Base-by-base conservation (phyloP, 352 stramenopile species). In the Hyaloperonospora arabidopsidis region DNA sequence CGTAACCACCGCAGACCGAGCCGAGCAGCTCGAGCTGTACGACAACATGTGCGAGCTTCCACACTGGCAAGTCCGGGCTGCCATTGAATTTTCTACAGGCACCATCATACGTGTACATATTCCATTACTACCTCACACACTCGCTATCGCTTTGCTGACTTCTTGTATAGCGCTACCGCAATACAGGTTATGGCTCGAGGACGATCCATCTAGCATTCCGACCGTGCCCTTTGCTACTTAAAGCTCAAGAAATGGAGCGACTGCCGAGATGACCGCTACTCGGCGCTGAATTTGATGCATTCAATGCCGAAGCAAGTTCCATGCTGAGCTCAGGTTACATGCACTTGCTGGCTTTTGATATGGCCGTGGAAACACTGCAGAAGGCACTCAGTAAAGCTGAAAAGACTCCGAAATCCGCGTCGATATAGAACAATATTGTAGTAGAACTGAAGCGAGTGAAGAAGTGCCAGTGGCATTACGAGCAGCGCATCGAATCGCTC, bases 51-150 rank as follows among this genome's bases (percentile, higher is more conserved):
- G n/a, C n/a, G n/a, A n/a, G 74, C 70, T 92, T 89, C 58, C 72
- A 87, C 49, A 87, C 85, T 61, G 70, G 73, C 52, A 92, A 92
- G 54, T 86, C 59, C 53, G 61, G 21, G 79, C 82, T 13, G 82
- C 82, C 49, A 85, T 92, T 53, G 82, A 92, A 66, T 87, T 87
- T 74, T 92, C 89, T 63, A 92, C 82, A 2, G 79, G 89, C 54
- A 79, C 82, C 15, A 92, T 92, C 54, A 79, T 86, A 72, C 57
- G 65, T 73, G 14, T 34, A 15, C 41, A 43, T 1, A 3, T 29
- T 29, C 25, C 25, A 3, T 7, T 7, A 8, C 25, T 8, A 3
- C 3, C 5, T 10, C n/a, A 3, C n/a, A 57, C 2, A 17, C 18
- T 53, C n/a, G 13, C 51, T 34, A 45, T 39, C 34, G 34, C n/a